Conservation (phyloP, 306 rosid genomes). For the Vigna hirtella region DNA sequence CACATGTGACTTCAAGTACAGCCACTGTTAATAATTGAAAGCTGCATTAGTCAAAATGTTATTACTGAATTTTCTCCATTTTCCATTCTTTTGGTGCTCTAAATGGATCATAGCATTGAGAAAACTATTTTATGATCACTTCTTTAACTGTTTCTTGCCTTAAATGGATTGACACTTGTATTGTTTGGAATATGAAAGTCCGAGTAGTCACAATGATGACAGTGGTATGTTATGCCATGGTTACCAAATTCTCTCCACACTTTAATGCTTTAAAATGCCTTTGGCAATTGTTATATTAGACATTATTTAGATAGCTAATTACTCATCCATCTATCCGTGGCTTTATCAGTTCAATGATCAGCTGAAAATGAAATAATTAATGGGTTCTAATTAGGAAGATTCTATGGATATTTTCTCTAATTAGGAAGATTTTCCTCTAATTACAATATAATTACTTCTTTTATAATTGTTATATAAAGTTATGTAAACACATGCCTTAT, state of each 20-base stretch:
- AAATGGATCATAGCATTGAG: constrained; percentile 1
- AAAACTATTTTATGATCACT: neutral
- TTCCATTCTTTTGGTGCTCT: neutral
- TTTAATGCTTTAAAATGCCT: neutral
- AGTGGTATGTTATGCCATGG: constrained; percentile 16
- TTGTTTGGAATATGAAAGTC: neutral
- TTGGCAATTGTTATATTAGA: constrained; percentile 20
- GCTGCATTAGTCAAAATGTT: constrained; percentile 15
- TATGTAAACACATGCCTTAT: constrained; percentile 20
- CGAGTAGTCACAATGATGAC: neutral
- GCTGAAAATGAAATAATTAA: constrained; percentile 24
- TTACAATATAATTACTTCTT: no score
- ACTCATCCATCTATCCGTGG: constrained; percentile 36
- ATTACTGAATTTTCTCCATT: constrained; percentile 9
- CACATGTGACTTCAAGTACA: constrained; percentile 1
- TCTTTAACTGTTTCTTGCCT: constrained; percentile 9
- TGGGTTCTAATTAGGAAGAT: neutral
- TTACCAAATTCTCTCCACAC: neutral
- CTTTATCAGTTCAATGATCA: constrained; percentile 13
- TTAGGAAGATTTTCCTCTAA: neutral
- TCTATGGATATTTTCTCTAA: no score
- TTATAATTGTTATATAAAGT: neutral
- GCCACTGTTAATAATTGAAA: constrained; percentile 24
- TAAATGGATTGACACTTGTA: neutral
- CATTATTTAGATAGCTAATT: constrained; percentile 3